Percentiles rank a stretch among this genome's conserved stretches.
phyloP scores from a whole-genome alignment of 192 early-diverging fungal genomes.

The Backusella morwellensis region DNA sequence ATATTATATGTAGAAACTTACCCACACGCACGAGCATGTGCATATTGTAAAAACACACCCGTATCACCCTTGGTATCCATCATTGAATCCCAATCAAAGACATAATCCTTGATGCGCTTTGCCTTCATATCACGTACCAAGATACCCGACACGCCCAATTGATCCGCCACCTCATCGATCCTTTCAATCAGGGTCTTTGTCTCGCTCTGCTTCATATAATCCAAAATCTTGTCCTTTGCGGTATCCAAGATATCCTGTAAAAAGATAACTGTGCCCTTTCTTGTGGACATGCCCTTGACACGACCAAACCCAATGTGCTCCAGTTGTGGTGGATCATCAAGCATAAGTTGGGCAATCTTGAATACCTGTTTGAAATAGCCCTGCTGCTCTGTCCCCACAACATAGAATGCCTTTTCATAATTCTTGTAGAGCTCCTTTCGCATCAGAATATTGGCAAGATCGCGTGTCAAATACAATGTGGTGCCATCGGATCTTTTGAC shows the following conservation, averaged over 20 bases:
- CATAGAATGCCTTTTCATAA: conserved; percentile 84
- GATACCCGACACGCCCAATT: conserved; percentile 86
- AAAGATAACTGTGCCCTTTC: conserved; percentile 88
- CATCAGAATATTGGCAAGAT: conserved; percentile 82
- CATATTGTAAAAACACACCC: conserved; percentile 94
- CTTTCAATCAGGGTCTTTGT: conserved; percentile 20
- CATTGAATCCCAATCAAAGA: conserved; percentile 87
- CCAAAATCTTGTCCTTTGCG: conserved; percentile 78
- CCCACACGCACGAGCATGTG: conserved; percentile 90
- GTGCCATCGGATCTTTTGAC: conserved; percentile 82
- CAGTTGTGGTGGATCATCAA: conserved; percentile 43
- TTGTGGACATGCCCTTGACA: conserved; percentile 90
- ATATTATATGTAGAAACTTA: conserved; percentile 15
- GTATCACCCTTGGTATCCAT: conserved; percentile 91
- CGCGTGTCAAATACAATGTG: conserved; percentile 87
- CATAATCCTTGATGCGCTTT: conserved; percentile 88
- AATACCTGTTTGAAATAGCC: conserved; percentile 89
- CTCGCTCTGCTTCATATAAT: conserved; percentile 57
- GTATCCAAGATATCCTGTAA: conserved; percentile 89
- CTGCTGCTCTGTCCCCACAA: conserved; percentile 83
- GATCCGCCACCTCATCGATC: conserved; percentile 69
- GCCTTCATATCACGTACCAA: conserved; percentile 85
- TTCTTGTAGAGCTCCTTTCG: conserved; percentile 65
- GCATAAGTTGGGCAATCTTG: conserved; percentile 72
- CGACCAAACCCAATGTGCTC: conserved; percentile 88